phyloP scores from a whole-genome alignment of 768 basidiomycete species.

The Lactarius deliciosus region DNA sequence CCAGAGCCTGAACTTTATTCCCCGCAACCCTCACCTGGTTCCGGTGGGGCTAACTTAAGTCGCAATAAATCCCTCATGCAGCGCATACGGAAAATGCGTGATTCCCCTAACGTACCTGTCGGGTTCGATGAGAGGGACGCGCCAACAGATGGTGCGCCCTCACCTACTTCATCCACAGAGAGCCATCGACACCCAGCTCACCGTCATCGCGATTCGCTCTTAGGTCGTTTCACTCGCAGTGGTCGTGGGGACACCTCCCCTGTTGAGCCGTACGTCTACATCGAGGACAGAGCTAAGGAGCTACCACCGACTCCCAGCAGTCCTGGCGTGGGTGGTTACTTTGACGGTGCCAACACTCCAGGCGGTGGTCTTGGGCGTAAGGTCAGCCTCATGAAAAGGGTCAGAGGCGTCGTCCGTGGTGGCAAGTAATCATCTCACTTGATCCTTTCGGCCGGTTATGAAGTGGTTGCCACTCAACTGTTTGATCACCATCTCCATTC shows the following conservation, averaged over 20 bases:
- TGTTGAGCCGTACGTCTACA: slow-evolving; percentile 64
- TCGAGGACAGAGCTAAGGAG: slow-evolving; percentile 62
- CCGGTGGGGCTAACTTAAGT: slow-evolving; percentile 50
- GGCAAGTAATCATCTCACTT: slow-evolving; percentile 19
- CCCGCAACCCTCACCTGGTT: slow-evolving; percentile 41
- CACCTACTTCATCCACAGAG: slow-evolving; percentile 45
- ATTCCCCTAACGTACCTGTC: slow-evolving; percentile 81
- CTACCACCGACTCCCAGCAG: slow-evolving; percentile 45
- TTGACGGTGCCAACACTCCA: slow-evolving; percentile 12
- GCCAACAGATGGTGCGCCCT: slow-evolving; percentile 41
- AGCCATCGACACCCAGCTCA: slow-evolving; percentile 57
- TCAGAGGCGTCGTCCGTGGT: slow-evolving; percentile 27
- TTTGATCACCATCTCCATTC: background rate
- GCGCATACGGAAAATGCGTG: slow-evolving; percentile 85
- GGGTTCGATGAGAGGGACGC: slow-evolving; percentile 40
- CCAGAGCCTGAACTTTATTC: slow-evolving; percentile 40
- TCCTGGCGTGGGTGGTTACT: slow-evolving; percentile 19
- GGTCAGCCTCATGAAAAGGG: slow-evolving; percentile 28
- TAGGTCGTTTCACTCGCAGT: slow-evolving; percentile 65
- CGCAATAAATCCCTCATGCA: slow-evolving; percentile 85
- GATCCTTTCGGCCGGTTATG: background rate
- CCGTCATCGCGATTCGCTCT: slow-evolving; percentile 69
- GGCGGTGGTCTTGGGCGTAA: slow-evolving; percentile 27
- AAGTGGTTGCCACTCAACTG: background rate
- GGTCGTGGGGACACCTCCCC: slow-evolving; percentile 40